phyloP scores from a whole-genome alignment of 768 basidiomycete species.

The Mycena maculata region DNA sequence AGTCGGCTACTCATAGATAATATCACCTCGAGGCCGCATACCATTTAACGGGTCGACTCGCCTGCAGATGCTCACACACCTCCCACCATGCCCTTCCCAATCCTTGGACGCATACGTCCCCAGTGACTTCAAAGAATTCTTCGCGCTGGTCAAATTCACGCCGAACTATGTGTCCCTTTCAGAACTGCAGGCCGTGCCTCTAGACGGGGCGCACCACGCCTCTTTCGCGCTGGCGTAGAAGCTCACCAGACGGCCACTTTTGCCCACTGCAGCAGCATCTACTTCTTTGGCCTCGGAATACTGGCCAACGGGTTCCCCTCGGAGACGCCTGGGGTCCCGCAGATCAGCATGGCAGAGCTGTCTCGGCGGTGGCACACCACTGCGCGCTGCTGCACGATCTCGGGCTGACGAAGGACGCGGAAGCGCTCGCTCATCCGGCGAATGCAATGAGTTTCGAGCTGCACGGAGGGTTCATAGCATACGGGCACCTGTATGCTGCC shows the following conservation, averaged over 20 bases:
- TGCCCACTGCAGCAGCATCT: constrained; percentile 19
- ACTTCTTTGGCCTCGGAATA: constrained; percentile 20
- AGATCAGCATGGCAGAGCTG: constrained; percentile 15
- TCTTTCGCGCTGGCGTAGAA: constrained; percentile 17
- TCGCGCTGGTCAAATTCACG: constrained; percentile 8
- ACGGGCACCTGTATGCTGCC: constrained; percentile 9
- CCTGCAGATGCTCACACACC: background rate
- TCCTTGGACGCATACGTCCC: constrained; percentile 24
- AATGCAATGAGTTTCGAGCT: constrained; percentile 29
- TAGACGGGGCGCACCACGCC: constrained; percentile 6
- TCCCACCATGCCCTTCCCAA: constrained; percentile 22
- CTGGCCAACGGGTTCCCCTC: constrained; percentile 21
- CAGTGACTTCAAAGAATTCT: constrained; percentile 24
- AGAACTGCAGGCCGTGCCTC: constrained; percentile 4
- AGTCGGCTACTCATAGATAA: background rate
- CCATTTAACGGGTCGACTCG: background rate
- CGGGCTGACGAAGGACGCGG: constrained; percentile 13
- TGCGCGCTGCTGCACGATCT: constrained; percentile 25
- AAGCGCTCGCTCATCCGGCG: constrained; percentile 14
- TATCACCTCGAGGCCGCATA: background rate
- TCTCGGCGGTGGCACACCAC: constrained; percentile 19
- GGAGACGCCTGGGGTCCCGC: constrained; percentile 12
- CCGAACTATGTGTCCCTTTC: constrained; percentile 15
- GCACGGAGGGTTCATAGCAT: constrained; percentile 23
- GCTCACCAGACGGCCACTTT: constrained; percentile 21